Percentiles rank a stretch among this genome's conserved stretches.
phyloP scores from a whole-genome alignment of 495 filamentous ascomycete species.

The Penicillium desertorum region DNA sequence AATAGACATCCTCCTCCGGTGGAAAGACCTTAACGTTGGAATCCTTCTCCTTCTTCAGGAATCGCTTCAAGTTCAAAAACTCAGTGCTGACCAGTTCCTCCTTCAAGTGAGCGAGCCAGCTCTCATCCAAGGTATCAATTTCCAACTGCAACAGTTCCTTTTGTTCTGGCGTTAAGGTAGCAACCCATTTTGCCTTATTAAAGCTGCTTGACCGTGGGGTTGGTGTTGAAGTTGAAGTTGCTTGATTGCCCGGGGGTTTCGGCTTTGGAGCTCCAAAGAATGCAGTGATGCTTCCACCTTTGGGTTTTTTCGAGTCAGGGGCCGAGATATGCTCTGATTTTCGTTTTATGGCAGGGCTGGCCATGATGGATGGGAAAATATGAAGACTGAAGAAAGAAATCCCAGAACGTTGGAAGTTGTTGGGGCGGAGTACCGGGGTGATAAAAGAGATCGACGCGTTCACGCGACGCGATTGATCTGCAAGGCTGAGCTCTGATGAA shows the following conservation, averaged over 20 bases:
- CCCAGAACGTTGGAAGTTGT: constrained; percentile 2
- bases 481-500: background rate
- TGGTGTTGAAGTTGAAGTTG: constrained; percentile 11
- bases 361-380: constrained; percentile 26
- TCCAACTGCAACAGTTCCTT: constrained; percentile 79
- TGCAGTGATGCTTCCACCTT: constrained; percentile 62
- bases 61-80: constrained; percentile 84
- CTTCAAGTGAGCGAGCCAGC: constrained; percentile 84
- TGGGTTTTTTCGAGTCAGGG: constrained; percentile 61
- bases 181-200: constrained; percentile 85
- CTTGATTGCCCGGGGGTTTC: constrained; percentile 33
- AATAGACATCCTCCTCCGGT: constrained; percentile 85
- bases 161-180: constrained; percentile 75
- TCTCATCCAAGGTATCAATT: constrained; percentile 86
- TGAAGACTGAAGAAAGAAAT: background rate
- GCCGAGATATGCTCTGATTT: constrained; percentile 35
- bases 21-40: constrained; percentile 76
- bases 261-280: constrained; percentile 61
- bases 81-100: constrained; percentile 73
- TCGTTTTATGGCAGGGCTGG: constrained; percentile 35
- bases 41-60: constrained; percentile 77
- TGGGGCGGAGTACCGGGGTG: background rate
- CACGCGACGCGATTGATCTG: constrained; percentile 17
- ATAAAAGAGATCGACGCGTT: constrained; percentile 22
- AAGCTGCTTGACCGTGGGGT: constrained; percentile 56